A percentile compares a stretch with the other conserved stretches of the same genome.
Conservation (phyloP, 768 basidiomycete species). For the Russula griseocarnosa region DNA sequence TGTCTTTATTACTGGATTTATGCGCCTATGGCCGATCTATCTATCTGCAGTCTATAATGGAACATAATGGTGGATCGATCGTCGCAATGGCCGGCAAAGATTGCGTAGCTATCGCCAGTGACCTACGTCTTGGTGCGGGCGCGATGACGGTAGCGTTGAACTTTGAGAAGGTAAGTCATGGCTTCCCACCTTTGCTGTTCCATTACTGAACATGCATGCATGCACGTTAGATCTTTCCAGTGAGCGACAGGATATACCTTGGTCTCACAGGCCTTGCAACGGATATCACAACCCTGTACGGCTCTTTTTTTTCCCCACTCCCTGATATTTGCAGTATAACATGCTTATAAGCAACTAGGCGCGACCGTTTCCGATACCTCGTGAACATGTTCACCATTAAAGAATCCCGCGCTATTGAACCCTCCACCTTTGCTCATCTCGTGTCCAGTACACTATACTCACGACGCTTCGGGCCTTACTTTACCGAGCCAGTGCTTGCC, state of each 20-base stretch:
- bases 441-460: conserved; percentile 95
- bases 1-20: neutral
- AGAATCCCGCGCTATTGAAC: conserved; percentile 94
- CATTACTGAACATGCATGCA: conserved; percentile 24
- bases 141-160: conserved; percentile 82
- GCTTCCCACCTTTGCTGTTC: neutral
- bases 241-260: conserved; percentile 87
- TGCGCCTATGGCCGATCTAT: neutral
- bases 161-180: conserved; percentile 78
- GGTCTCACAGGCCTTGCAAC: conserved; percentile 91
- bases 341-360: conserved; percentile 42
- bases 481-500: conserved; percentile 94
- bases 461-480: conserved; percentile 93
- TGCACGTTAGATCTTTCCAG: conserved; percentile 75
- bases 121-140: conserved; percentile 86
- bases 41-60: conserved; percentile 73
- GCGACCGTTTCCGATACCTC: conserved; percentile 86
- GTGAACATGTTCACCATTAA: conserved; percentile 99
- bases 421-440: conserved; percentile 93
- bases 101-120: conserved; percentile 97
- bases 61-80: conserved; percentile 95
- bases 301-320: conserved; percentile 1
- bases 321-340: too few species aligned
- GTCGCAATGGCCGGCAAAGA: conserved; percentile 99
- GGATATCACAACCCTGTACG: conserved; percentile 88